A percentile compares a stretch with the other conserved stretches of the same genome.
Evolutionary conservation across 2,329 filamentous ascomycete genomes (phyloP).

Genomic region (Chaetomium strumarium): DNA sequence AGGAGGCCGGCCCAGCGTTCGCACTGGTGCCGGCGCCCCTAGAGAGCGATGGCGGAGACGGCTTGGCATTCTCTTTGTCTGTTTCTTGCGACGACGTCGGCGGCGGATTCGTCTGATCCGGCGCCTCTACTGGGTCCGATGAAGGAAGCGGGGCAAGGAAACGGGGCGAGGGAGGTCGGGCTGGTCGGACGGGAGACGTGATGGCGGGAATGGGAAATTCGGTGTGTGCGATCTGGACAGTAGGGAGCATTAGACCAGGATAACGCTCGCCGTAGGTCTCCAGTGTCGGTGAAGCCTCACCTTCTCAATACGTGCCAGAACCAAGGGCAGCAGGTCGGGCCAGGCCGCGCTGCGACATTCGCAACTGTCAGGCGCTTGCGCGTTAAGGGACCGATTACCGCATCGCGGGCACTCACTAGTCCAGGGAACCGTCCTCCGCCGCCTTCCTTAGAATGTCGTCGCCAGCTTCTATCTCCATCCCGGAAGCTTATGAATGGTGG

Average conservation of each 20-base stretch:
- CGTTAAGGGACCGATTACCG: not conserved
- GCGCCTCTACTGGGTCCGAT: conserved; percentile 37
- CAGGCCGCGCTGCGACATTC: conserved; percentile 54
- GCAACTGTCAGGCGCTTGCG: conserved; percentile 7
- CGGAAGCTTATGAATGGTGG: conserved; percentile 2
- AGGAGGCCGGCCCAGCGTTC: conserved; percentile 27
- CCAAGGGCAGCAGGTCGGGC: conserved; percentile 58
- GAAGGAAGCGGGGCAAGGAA: conserved; percentile 42
- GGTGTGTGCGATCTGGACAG: conserved; percentile 61
- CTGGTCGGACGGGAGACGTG: conserved; percentile 36
- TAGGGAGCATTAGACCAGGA: conserved; percentile 14
- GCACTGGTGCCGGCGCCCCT: conserved; percentile 32
- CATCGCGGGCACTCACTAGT: conserved; percentile 43
- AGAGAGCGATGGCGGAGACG: conserved; percentile 34
- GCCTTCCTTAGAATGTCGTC: conserved; percentile 44
- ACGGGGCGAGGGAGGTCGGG: conserved; percentile 36
- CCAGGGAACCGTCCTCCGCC: conserved; percentile 47
- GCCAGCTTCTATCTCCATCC: conserved; percentile 52
- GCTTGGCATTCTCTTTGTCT: conserved; percentile 63
- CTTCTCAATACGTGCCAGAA: conserved; percentile 64
- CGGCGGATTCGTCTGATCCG: conserved; percentile 34
- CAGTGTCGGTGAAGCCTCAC: conserved; percentile 30
- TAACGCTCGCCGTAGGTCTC: not conserved
- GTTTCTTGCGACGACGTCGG: conserved; percentile 47
- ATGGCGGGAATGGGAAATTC: conserved; percentile 69